phyloP scores from a whole-genome alignment of 2,329 filamentous ascomycete genomes.

The Colletotrichum phormii region DNA sequence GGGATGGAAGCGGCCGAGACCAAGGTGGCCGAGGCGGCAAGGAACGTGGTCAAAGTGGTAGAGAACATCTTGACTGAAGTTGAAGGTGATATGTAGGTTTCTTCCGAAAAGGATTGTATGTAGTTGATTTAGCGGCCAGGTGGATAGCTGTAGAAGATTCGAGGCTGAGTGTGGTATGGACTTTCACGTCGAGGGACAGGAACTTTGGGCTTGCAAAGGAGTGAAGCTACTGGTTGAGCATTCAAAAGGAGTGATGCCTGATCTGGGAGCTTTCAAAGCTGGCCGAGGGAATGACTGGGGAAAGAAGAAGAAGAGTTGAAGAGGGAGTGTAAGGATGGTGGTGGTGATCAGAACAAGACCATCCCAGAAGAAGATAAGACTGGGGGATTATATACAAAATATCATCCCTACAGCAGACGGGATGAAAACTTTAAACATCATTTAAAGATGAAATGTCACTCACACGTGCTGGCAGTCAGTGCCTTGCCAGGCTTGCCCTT shows the following conservation, averaged over 20 bases:
- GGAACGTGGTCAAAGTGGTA: constrained; percentile 44
- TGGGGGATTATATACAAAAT: constrained; percentile 33
- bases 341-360: constrained; percentile 31
- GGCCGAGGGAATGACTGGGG: constrained; percentile 31
- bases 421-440: constrained; percentile 20
- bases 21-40: constrained; percentile 43
- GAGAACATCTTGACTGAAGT: constrained; percentile 40
- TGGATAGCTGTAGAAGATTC: constrained; percentile 4
- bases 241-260: constrained; percentile 31
- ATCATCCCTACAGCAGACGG: constrained; percentile 9
- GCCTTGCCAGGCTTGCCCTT: neutral
- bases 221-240: constrained; percentile 27
- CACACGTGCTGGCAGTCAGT: constrained; percentile 7
- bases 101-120: constrained; percentile 4
- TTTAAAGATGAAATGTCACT: constrained; percentile 29
- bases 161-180: neutral
- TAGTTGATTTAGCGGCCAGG: neutral
- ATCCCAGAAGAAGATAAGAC: neutral
- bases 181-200: constrained; percentile 23
- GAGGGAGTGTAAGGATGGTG: constrained; percentile 6
- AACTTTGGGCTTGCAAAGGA: constrained; percentile 28
- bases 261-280: constrained; percentile 35
- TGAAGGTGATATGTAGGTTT: neutral
- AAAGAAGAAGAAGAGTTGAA: constrained; percentile 6
- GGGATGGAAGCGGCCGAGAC: constrained; percentile 42